Conservation (phyloP, 148 eudicot genomes). For the Chenopodium suecicum region DNA sequence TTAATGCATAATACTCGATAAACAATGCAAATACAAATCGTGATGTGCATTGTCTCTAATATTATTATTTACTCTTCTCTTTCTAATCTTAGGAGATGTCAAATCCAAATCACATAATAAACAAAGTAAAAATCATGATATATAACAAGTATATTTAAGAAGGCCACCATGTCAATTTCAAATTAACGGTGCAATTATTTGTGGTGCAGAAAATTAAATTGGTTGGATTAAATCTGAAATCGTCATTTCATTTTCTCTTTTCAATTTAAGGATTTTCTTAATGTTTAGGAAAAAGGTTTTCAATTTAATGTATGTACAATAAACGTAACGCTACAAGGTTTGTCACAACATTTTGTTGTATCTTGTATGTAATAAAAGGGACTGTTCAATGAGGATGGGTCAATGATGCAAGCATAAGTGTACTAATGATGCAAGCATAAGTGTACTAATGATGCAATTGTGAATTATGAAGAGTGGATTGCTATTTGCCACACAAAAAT, state of each 20-base stretch:
- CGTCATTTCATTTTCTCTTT: background rate
- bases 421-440: background rate
- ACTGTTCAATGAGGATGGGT: background rate
- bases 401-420: background rate
- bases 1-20: no score
- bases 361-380: background rate
- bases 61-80: background rate
- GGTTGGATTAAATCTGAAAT: background rate
- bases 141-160: background rate
- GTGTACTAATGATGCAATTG: background rate
- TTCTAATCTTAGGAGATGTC: no score
- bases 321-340: conserved; percentile 1
- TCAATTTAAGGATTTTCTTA: background rate
- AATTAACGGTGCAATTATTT: background rate
- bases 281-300: background rate
- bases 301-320: background rate
- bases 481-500: no score
- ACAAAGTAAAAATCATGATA: background rate
- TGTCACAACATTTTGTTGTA: background rate
- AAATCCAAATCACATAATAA: background rate
- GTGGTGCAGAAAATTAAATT: background rate
- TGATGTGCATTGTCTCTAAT: background rate
- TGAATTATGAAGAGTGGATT: no score
- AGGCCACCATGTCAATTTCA: background rate
- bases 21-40: background rate